These are phyloP conservation scores for Perkinsus marinus DNA, from an alignment of 169 alveolate genomes.

Conservation along the genomic window DNA sequence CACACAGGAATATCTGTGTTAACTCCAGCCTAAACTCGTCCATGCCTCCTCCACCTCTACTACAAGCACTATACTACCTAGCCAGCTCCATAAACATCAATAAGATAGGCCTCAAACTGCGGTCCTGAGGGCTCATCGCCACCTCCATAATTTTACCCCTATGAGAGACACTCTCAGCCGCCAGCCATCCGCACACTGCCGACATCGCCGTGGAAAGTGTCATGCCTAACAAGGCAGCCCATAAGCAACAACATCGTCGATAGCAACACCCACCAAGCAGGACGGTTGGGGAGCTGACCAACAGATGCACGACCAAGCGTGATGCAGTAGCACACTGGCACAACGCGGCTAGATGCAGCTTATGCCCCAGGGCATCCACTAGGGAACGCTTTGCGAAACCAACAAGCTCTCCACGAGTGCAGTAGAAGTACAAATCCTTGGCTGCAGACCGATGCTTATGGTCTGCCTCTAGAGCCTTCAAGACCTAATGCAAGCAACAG, in stretches of 20 bases:
- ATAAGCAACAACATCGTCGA: neutral
- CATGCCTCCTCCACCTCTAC: too few species aligned
- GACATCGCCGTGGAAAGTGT: neutral
- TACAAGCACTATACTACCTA: too few species aligned
- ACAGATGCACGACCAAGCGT: neutral
- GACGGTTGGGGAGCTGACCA: neutral
- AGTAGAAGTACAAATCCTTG: neutral
- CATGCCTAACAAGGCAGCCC: neutral
- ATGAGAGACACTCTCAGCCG: neutral
- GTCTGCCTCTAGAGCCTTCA: neutral
- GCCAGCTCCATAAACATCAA: neutral
- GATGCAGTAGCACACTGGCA: neutral
- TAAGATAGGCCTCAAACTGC: neutral
- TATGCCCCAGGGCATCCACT: neutral
- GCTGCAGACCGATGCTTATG: neutral
- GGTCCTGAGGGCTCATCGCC: neutral
- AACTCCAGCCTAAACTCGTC: neutral
- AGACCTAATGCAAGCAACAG: neutral
- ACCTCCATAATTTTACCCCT: neutral
- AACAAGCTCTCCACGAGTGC: neutral
- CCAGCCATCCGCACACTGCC: neutral
- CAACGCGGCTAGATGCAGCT: neutral
- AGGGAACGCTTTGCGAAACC: neutral
- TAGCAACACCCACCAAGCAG: neutral
- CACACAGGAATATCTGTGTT: neutral